These are phyloP conservation scores for Leccinum huronense DNA, from an alignment of 1,284 basidiomycete genomes.

Conservation along the genomic window DNA sequence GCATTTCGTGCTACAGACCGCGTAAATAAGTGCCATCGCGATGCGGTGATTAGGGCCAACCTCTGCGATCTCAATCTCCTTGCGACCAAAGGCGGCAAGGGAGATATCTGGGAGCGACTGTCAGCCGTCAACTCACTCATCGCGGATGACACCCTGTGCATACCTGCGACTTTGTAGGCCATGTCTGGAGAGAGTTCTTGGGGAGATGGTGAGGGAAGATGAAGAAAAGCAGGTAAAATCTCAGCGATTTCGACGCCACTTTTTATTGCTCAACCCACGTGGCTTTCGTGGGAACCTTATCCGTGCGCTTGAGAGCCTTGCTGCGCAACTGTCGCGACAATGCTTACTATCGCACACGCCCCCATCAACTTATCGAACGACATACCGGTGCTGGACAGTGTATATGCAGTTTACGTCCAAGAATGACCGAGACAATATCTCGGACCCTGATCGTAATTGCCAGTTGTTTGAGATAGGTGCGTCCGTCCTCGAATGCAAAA, in stretches of 20 bases:
- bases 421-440: background rate
- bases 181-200: slow-evolving; percentile 45
- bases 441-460: slow-evolving; percentile 38
- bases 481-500: slow-evolving; percentile 6
- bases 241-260: slow-evolving; percentile 25
- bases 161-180: slow-evolving; percentile 85
- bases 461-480: slow-evolving; percentile 59
- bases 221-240: slow-evolving; percentile 38
- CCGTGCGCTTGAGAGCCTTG: slow-evolving; percentile 18
- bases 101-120: slow-evolving; percentile 70
- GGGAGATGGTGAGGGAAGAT: slow-evolving; percentile 34
- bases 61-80: slow-evolving; percentile 98
- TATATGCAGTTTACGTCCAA: slow-evolving; percentile 14
- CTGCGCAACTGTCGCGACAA: background rate
- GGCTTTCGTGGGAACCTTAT: slow-evolving; percentile 31
- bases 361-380: slow-evolving; percentile 1
- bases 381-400: background rate
- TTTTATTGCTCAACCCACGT: slow-evolving; percentile 38
- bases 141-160: slow-evolving; percentile 13
- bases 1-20: slow-evolving; percentile 76
- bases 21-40: slow-evolving; percentile 19
- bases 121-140: slow-evolving; percentile 9
- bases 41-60: slow-evolving; percentile 38
- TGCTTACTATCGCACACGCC: background rate
- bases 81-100: slow-evolving; percentile 95